Evolutionary conservation across 306 rosid genomes (phyloP).

Genomic region (Macrotyloma uniflorum): DNA sequence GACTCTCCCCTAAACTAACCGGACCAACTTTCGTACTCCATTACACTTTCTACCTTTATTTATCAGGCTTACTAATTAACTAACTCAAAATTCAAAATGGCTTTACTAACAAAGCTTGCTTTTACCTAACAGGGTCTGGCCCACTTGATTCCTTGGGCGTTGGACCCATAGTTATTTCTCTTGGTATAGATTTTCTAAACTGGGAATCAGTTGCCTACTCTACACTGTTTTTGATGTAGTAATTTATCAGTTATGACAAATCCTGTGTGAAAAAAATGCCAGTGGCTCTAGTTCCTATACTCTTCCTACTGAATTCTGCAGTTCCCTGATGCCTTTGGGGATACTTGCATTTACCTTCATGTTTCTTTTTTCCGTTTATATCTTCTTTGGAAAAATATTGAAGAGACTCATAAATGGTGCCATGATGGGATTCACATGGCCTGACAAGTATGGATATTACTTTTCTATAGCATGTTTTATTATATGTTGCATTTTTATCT

Average conservation of each 20-base stretch:
- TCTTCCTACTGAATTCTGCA: background rate
- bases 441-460: background rate
- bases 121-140: background rate
- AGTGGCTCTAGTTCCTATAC: background rate
- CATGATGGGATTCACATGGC: slow-evolving; percentile 11
- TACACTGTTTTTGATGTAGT: background rate
- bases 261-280: background rate
- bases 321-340: background rate
- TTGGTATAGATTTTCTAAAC: background rate
- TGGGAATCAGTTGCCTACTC: background rate
- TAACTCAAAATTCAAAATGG: background rate
- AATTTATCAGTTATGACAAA: background rate
- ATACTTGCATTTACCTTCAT: background rate
- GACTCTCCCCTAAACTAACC: background rate
- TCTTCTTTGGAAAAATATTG: background rate
- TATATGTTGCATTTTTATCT: slow-evolving; percentile 22
- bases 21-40: background rate
- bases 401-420: background rate
- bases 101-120: background rate
- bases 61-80: background rate
- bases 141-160: background rate
- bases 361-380: slow-evolving; percentile 7
- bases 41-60: background rate
- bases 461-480: background rate
- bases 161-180: background rate